phyloP scores from a whole-genome alignment of 73 alveolate species.

The Halteria grandinella region DNA sequence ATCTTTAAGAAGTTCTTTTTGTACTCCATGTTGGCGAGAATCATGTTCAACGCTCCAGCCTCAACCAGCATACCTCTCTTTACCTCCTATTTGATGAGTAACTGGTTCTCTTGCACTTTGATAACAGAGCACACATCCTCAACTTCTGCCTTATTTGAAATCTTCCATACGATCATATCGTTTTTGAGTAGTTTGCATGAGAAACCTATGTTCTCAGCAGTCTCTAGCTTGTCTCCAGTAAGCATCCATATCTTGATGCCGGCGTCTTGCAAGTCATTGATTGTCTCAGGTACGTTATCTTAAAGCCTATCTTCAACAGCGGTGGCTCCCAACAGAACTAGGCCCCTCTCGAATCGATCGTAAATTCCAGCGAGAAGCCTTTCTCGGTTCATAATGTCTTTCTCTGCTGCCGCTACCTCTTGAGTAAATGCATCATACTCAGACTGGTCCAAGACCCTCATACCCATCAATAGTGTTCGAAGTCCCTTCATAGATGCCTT shows the following conservation, averaged over 20 bases:
- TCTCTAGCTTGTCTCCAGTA: slow-evolving; percentile 98
- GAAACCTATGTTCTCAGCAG: slow-evolving; percentile 96
- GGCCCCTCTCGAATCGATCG: slow-evolving; percentile 87
- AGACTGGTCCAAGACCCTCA: slow-evolving; percentile 85
- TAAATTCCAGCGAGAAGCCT: slow-evolving; percentile 78
- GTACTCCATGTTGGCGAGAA: slow-evolving; percentile 52
- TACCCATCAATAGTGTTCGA: slow-evolving; percentile 92
- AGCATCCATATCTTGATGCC: slow-evolving; percentile 91
- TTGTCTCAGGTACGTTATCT: slow-evolving; percentile 96
- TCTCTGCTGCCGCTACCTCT: slow-evolving; percentile 84
- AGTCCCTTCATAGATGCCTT: slow-evolving; percentile 79
- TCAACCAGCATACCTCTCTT: slow-evolving; percentile 59
- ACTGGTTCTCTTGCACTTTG: slow-evolving; percentile 27
- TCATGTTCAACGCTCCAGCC: slow-evolving; percentile 58
- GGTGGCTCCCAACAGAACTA: slow-evolving; percentile 94
- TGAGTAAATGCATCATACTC: slow-evolving; percentile 81
- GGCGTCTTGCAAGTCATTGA: slow-evolving; percentile 85
- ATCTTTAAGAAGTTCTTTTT: slow-evolving; percentile 59
- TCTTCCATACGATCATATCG: slow-evolving; percentile 80
- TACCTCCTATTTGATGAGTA: slow-evolving; percentile 32
- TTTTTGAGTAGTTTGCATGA: slow-evolving; percentile 89
- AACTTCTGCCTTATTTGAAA: slow-evolving; percentile 69
- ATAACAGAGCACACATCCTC: slow-evolving; percentile 32
- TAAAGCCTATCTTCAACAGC: slow-evolving; percentile 97
- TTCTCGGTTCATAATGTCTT: slow-evolving; percentile 67